Conservation (phyloP, 768 basidiomycete species). For the Termitomyces titanicus region DNA sequence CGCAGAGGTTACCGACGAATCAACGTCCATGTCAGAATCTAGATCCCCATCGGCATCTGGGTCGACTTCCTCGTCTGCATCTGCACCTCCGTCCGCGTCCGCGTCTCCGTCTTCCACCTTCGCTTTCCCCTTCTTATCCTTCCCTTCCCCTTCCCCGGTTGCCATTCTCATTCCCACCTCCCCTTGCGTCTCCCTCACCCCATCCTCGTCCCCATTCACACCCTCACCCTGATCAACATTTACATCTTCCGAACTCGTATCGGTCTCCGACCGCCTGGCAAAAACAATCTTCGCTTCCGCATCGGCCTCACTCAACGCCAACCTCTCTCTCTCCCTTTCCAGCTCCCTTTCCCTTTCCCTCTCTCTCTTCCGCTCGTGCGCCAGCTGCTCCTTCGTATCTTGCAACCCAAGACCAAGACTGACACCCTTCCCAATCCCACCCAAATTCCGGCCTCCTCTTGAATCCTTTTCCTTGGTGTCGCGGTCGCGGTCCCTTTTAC, state of each 20-base stretch:
- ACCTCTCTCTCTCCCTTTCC: neutral
- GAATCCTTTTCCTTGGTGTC: conserved; percentile 1
- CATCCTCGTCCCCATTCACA: neutral
- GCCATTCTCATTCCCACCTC: neutral
- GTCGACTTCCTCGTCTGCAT: conserved; percentile 6
- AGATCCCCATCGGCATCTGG: neutral
- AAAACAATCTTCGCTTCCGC: conserved; percentile 10
- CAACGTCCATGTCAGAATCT: neutral
- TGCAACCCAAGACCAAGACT: conserved; percentile 3
- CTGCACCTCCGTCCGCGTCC: neutral
- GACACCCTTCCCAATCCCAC: conserved; percentile 3
- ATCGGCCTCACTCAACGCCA: conserved; percentile 7
- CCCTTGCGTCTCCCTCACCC: neutral
- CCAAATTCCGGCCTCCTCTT: neutral
- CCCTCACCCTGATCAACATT: neutral
- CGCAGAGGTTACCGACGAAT: neutral
- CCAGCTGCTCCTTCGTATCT: conserved; percentile 6
- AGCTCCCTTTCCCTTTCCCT: neutral
- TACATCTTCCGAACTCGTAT: neutral
- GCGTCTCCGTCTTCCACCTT: conserved; percentile 6
- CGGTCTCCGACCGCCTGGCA: conserved; percentile 1
- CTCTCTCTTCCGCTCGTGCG: neutral
- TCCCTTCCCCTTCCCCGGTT: neutral
- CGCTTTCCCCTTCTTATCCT: neutral
- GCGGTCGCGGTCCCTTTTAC: neutral